phyloP scores from a whole-genome alignment of 2,329 filamentous ascomycete genomes.

The Talaromyces islandicus region DNA sequence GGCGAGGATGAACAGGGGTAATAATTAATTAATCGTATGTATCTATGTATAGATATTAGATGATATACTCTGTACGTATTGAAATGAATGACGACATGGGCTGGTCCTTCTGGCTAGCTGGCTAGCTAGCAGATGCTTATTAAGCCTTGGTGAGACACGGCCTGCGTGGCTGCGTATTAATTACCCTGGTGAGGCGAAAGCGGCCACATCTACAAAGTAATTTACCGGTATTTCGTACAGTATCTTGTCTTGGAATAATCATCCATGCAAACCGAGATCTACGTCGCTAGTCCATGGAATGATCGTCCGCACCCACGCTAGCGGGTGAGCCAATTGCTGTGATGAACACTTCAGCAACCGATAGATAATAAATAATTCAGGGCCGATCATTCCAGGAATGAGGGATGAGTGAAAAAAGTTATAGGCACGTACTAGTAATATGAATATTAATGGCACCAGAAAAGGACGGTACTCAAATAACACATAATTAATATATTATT shows the following conservation, averaged over 20 bases:
- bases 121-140: not conserved
- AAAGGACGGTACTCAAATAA: too few relatives aligned
- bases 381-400: not conserved
- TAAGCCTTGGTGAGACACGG: not conserved
- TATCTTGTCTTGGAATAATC: not conserved
- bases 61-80: too few relatives aligned
- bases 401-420: not conserved
- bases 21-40: not conserved
- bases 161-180: not conserved
- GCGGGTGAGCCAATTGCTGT: not conserved
- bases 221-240: not conserved
- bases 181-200: not conserved
- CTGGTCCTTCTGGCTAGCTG: not conserved
- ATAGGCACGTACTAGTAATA: too few relatives aligned
- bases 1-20: constrained; percentile 12
- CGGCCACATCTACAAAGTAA: not conserved
- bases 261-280: not conserved
- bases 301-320: not conserved
- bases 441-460: too few relatives aligned
- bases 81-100: not conserved
- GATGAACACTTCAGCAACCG: not conserved
- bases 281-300: not conserved
- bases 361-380: not conserved
- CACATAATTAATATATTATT: too few relatives aligned
- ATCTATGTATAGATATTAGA: not conserved